phyloP scores from a whole-genome alignment of 2,329 filamentous ascomycete genomes.

The Trichophyton verrucosum region DNA sequence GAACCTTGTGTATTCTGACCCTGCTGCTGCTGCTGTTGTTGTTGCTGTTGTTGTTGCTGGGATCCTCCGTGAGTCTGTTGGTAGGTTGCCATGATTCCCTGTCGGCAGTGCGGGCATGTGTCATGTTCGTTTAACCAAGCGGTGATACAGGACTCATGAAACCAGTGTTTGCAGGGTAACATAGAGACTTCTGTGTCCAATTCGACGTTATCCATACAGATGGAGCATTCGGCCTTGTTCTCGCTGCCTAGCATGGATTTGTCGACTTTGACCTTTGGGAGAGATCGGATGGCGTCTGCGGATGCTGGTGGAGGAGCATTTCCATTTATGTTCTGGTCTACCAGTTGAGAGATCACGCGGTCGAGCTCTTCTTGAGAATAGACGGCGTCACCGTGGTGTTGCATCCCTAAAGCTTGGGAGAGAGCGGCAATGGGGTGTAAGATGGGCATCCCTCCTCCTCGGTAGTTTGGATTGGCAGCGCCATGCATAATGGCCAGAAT shows the following conservation, averaged over 20 bases:
- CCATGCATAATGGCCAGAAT: neutral
- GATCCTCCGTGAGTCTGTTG: neutral
- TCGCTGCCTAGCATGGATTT: conserved; percentile 56
- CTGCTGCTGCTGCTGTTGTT: neutral
- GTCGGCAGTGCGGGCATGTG: conserved; percentile 58
- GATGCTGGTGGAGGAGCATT: conserved; percentile 75
- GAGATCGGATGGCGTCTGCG: conserved; percentile 55
- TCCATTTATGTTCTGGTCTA: conserved; percentile 64
- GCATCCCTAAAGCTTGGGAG: conserved; percentile 8
- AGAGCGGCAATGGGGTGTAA: conserved; percentile 6
- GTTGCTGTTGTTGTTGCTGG: neutral
- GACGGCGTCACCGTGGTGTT: conserved; percentile 47
- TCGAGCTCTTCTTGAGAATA: conserved; percentile 87
- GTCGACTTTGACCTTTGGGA: conserved; percentile 61
- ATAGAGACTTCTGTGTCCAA: conserved; percentile 61
- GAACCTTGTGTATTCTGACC: neutral
- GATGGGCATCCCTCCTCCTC: neutral
- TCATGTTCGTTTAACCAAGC: conserved; percentile 84
- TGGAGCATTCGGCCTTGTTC: conserved; percentile 68
- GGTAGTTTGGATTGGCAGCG: neutral
- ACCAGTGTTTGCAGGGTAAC: conserved; percentile 87
- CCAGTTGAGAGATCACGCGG: conserved; percentile 71
- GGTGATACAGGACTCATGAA: conserved; percentile 69
- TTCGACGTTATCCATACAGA: conserved; percentile 80
- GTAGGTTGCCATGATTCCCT: conserved; percentile 21